Percentiles rank a stretch among this genome's conserved stretches.
Conservation (phyloP, 2,329 filamentous ascomycete species). For the Curvularia spicifera region DNA sequence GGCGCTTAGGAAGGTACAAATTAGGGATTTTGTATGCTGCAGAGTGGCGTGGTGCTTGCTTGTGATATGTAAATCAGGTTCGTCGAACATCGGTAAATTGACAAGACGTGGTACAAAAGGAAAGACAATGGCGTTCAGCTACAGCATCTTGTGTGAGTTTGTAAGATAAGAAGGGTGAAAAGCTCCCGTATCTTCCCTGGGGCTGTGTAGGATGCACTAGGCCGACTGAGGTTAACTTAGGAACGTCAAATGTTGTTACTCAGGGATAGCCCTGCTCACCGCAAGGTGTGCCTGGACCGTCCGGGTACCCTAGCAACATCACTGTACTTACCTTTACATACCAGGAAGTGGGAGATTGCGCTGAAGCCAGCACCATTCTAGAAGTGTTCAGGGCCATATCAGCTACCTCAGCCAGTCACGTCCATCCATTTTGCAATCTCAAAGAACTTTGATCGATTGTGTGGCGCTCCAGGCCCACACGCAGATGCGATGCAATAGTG, state of each 20-base stretch:
- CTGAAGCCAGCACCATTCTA: neutral
- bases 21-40: neutral
- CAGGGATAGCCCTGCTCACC: neutral
- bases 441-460: neutral
- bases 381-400: neutral
- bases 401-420: neutral
- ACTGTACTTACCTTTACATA: neutral
- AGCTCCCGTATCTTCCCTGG: neutral
- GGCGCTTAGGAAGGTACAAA: neutral
- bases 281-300: neutral
- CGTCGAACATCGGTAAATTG: neutral
- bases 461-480: constrained; percentile 4
- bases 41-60: neutral
- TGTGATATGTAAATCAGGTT: neutral
- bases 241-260: neutral
- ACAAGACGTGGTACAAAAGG: neutral
- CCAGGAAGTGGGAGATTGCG: neutral
- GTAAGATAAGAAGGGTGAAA: neutral
- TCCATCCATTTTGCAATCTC: neutral
- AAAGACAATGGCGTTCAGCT: neutral
- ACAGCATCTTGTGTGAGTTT: neutral
- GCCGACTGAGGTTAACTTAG: neutral
- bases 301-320: neutral
- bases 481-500: neutral
- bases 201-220: neutral